phyloP scores from a whole-genome alignment of 192 early-diverging fungal species.

The Rhizoclosmatium globosum region DNA sequence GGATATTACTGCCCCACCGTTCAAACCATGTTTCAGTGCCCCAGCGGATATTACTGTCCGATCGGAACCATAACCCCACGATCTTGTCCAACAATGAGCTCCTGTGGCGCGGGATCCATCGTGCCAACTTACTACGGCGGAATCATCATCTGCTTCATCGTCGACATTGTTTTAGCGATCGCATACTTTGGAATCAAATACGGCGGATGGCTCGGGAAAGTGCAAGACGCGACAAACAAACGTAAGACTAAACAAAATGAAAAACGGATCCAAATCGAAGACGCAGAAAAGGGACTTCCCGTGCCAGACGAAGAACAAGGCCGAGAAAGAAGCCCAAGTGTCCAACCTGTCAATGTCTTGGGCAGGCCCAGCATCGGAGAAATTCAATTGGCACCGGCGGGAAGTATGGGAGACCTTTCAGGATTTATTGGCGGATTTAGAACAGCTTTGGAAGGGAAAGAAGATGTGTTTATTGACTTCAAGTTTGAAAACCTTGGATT shows the following conservation, averaged over 20 bases:
- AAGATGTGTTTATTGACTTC: conserved; percentile 58
- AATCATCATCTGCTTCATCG: conserved; percentile 23
- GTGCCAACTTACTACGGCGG: conserved; percentile 31
- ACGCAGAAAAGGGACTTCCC: background rate
- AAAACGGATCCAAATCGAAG: background rate
- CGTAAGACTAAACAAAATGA: too few relatives aligned
- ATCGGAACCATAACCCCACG: conserved; percentile 17
- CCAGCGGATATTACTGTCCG: background rate
- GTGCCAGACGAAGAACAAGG: background rate
- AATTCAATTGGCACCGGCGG: background rate
- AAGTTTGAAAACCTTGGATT: conserved; percentile 58
- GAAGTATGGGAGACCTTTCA: background rate
- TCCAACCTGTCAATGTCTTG: background rate
- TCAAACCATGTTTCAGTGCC: too few relatives aligned
- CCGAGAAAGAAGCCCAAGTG: background rate
- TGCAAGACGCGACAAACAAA: background rate
- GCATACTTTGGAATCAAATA: background rate
- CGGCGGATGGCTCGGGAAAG: too few relatives aligned
- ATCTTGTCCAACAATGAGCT: conserved; percentile 24
- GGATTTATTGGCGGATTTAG: background rate
- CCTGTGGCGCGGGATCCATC: conserved; percentile 6
- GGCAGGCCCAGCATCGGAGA: background rate
- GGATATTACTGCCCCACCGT: conserved; percentile 4
- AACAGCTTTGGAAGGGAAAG: conserved; percentile 14
- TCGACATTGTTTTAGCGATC: conserved; percentile 6